A percentile compares a stretch with the other conserved stretches of the same genome.
phyloP scores from a whole-genome alignment of 1,139 yeast genomes.

The Saccharomyces hybrid region DNA sequence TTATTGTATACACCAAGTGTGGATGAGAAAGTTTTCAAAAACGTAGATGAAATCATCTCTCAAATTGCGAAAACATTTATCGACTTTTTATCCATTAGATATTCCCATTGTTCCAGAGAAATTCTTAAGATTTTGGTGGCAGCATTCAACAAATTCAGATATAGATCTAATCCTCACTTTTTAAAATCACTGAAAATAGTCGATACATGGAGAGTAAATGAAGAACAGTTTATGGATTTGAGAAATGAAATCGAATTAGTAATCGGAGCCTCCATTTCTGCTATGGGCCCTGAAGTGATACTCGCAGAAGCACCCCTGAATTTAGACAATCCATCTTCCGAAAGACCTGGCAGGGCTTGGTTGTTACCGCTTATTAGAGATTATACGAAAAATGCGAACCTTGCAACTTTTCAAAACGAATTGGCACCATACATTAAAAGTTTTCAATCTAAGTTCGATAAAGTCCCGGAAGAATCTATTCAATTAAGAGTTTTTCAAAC shows the following conservation, averaged over 20 bases:
- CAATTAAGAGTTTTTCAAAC: conserved; percentile 73
- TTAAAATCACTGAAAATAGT: conserved; percentile 58
- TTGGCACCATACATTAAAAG: conserved; percentile 62
- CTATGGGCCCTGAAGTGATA: conserved; percentile 81
- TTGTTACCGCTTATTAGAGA: conserved; percentile 87
- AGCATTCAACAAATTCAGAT: conserved; percentile 54
- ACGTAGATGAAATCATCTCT: conserved; percentile 49
- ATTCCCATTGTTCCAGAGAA: conserved; percentile 68
- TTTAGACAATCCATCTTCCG: conserved; percentile 43
- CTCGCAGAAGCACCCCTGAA: conserved; percentile 71
- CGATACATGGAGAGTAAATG: conserved; percentile 81
- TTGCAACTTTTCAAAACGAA: conserved; percentile 52
- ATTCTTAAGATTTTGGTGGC: conserved; percentile 64
- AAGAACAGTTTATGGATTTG: conserved; percentile 59
- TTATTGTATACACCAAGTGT: conserved; percentile 45
- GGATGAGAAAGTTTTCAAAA: conserved; percentile 41
- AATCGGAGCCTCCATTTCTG: conserved; percentile 66
- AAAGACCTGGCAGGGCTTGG: conserved; percentile 84
- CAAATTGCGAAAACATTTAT: conserved; percentile 46
- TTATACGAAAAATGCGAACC: conserved; percentile 62
- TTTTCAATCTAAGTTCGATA: conserved; percentile 38
- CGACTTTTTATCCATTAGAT: conserved; percentile 62
- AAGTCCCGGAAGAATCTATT: conserved; percentile 44
- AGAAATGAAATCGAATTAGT: conserved; percentile 75
- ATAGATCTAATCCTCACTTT: conserved; percentile 66